Base-by-base conservation (phyloP, 208 protist genomes). In the Leishmania turanica region DNA sequence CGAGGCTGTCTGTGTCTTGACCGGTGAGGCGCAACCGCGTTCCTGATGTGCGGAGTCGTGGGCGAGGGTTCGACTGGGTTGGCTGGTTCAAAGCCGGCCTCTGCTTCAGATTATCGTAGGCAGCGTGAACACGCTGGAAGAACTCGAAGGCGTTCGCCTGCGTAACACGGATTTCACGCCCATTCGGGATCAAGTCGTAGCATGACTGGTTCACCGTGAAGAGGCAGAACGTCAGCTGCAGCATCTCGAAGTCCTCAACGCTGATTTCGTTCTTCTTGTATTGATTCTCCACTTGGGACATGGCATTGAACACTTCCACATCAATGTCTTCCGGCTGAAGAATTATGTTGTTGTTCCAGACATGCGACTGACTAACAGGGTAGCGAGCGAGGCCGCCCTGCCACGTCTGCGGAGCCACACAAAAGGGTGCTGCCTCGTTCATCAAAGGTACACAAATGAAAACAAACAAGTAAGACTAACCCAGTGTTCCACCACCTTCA, bases 171-270 rank as follows among this genome's bases (percentile, higher is more conserved):
- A 92, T 91, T 40, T 83, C 62, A 58, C 81, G 80, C n/a, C 89
- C 89, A 69, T 86, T 84, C 17, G 89, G 89, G 45, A 91, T 92
- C 42, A 92, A 82, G 56, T 88, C 80, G 68, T 88, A 89, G 53
- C 58, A 75, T 13, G 65, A 69, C 0, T 71, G 77, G 1, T 77
- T 78, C 2, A 49, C 66, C 2, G 84, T 87, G 31, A 92, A 56
- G 73, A 85, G 75, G 66, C 74, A 90, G 62, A 80, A 84, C 27
- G 81, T 78, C 49, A 87, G 66, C 21, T 80, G 45, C 15, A 92
- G 74, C 34, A 56, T 58, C 6, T 77, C 77, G 64, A 91, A 81
- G 37, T 84, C 80, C 6, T 42, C 71, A 4, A 84, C 79, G 19
- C 66, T 81, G 47, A 91, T 78, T 60, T 77, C 62, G 45, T 80